These are phyloP conservation scores for Pseudogymnoascus sp. DNA, from an alignment of 2,329 filamentous ascomycete species.

Conservation along the genomic window DNA sequence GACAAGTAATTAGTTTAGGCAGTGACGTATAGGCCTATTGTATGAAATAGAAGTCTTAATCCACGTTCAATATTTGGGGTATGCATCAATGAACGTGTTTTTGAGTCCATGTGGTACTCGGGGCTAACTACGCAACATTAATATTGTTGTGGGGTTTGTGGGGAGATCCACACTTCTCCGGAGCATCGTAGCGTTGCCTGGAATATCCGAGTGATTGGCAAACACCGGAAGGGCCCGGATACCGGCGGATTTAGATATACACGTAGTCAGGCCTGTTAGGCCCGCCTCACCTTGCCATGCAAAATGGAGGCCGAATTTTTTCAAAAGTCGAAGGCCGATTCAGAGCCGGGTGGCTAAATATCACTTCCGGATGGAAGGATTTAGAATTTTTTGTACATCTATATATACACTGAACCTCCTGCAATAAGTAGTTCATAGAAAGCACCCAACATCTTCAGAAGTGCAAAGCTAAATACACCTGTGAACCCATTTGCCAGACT, in stretches of 20 bases:
- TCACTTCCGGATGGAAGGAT: constrained; percentile 7
- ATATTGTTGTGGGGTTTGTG: not conserved
- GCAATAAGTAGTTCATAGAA: not conserved
- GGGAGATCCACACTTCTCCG: not conserved
- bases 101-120: not conserved
- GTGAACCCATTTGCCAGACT: not conserved
- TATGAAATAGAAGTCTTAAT: not conserved
- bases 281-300: not conserved
- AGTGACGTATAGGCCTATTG: not conserved
- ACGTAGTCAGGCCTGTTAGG: not conserved
- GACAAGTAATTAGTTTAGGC: not conserved
- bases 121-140: not conserved
- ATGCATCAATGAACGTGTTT: not conserved
- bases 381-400: constrained; percentile 3
- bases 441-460: not conserved
- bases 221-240: not conserved
- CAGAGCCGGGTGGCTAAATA: not conserved
- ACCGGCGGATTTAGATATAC: not conserved
- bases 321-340: not conserved
- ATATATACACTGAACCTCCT: not conserved
- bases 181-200: not conserved
- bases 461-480: not conserved
- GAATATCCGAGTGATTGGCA: not conserved
- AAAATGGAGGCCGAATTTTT: not conserved
- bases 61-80: not conserved